Base-by-base conservation (phyloP, 805 yeast genomes). In the Candida jianshihensis region DNA sequence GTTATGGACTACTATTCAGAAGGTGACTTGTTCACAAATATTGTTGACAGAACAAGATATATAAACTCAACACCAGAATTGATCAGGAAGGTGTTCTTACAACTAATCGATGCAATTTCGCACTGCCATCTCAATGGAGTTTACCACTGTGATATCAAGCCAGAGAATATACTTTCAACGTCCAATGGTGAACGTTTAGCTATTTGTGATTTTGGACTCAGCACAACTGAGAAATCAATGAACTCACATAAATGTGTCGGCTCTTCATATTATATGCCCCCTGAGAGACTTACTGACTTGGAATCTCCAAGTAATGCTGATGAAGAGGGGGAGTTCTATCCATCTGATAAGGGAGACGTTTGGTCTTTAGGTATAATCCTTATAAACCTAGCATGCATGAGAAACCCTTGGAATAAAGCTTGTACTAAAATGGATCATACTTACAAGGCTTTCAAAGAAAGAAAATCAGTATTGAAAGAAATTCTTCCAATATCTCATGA, bases 101-200 rank as follows among this genome's bases (percentile, higher is more conserved):
- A 92, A 60, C 71, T 92, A 57, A 67, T 90, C 30, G 84, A 88
- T 43, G 96, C 89, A 3, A 71, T 89, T 36, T 74, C 76, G 43
- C 84, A 80, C 61, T 84, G 94, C 52, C 97, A 90, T 58, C 68
- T 81, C 2, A 75, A 73, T 42, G 81, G 83, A n/a, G 76, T 90
- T 26, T 90, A 79, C 56, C 97, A 89, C 57, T 84, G 97, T 54
- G 97, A 89, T 60, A 75, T 89, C 46, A 92, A 92, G 64, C 98
- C 98, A 6, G 97, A 92, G 58, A 92, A 92, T 63, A 74, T 92
- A 38, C 65, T 92, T 51, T 77, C 88, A 34, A 69, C 75, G 11
- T 58, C 59, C 52, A 67, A 72, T 48, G 86, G 78, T 40, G 56
- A 68, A 36, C 69, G 63, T 37, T 64, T 81, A 38, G 73, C 70